Evolutionary conservation across 768 basidiomycete species (phyloP).

Genomic region (Lactarius quietus): DNA sequence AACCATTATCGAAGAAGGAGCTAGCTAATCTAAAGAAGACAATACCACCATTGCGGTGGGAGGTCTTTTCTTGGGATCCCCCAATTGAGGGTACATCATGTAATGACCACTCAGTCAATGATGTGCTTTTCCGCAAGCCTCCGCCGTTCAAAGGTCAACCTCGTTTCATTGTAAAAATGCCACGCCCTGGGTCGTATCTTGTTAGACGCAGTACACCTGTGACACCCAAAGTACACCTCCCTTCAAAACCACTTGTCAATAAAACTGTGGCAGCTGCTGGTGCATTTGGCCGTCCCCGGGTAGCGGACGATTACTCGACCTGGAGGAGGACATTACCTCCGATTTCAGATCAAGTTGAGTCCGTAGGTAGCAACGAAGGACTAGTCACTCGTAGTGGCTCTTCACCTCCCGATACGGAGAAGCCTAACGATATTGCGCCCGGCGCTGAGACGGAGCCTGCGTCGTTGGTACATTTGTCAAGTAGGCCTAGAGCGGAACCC

Average conservation of each 20-base stretch:
- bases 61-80: slow-evolving; percentile 69
- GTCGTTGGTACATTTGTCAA: slow-evolving; percentile 26
- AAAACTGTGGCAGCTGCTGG: slow-evolving; percentile 13
- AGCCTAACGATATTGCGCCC: slow-evolving; percentile 31
- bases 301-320: slow-evolving; percentile 35
- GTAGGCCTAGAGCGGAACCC: slow-evolving; percentile 53
- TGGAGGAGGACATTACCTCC: slow-evolving; percentile 39
- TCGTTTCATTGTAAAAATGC: slow-evolving; percentile 39
- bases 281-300: slow-evolving; percentile 34
- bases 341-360: slow-evolving; percentile 26
- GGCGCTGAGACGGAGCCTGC: slow-evolving; percentile 37
- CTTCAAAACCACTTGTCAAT: slow-evolving; percentile 29
- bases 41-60: slow-evolving; percentile 46
- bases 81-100: slow-evolving; percentile 62
- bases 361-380: slow-evolving; percentile 27
- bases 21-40: slow-evolving; percentile 41
- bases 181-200: slow-evolving; percentile 27
- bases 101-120: slow-evolving; percentile 60
- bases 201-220: slow-evolving; percentile 16
- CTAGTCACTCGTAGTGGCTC: slow-evolving; percentile 63
- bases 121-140: slow-evolving; percentile 56
- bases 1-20: slow-evolving; percentile 48
- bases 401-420: slow-evolving; percentile 53
- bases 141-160: slow-evolving; percentile 33
- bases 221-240: slow-evolving; percentile 41